Conservation (phyloP, 1,284 basidiomycete species). For the Cryptococcus floricola region DNA sequence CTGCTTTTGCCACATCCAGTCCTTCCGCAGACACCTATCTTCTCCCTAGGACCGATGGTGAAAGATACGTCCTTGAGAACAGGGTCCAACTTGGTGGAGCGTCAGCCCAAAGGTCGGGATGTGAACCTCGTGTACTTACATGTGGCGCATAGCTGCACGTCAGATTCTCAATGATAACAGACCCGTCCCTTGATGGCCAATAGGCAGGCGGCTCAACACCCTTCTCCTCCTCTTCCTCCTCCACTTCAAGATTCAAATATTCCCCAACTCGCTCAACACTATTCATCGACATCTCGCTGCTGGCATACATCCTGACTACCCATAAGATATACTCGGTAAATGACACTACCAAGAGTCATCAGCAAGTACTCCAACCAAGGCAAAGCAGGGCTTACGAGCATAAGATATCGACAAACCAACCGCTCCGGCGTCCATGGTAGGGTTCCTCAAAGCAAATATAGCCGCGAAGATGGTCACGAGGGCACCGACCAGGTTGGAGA, state of each 20-base stretch:
- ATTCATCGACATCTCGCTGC: constrained; percentile 50
- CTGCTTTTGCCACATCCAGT: constrained; percentile 50
- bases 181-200: constrained; percentile 53
- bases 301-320: constrained; percentile 51
- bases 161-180: constrained; percentile 50
- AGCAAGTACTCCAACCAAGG: background rate
- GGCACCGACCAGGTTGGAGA: constrained; percentile 50
- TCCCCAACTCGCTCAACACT: constrained; percentile 53
- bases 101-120: background rate
- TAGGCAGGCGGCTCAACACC: constrained; percentile 51
- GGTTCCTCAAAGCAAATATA: constrained; percentile 47
- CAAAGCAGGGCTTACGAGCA: constrained; percentile 27
- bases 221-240: constrained; percentile 48
- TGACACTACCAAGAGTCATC: constrained; percentile 37
- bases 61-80: constrained; percentile 54
- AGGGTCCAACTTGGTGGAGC: constrained; percentile 45
- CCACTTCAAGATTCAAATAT: constrained; percentile 51
- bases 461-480: constrained; percentile 51
- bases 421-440: constrained; percentile 45
- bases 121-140: constrained; percentile 4
- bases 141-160: constrained; percentile 52
- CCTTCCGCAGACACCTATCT: constrained; percentile 55
- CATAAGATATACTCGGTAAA: constrained; percentile 52
- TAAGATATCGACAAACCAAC: constrained; percentile 43
- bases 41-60: constrained; percentile 51